Percentiles rank a stretch among this genome's conserved stretches.
phyloP scores from a whole-genome alignment of 208 protist species.

The Leishmania tarentolae region DNA sequence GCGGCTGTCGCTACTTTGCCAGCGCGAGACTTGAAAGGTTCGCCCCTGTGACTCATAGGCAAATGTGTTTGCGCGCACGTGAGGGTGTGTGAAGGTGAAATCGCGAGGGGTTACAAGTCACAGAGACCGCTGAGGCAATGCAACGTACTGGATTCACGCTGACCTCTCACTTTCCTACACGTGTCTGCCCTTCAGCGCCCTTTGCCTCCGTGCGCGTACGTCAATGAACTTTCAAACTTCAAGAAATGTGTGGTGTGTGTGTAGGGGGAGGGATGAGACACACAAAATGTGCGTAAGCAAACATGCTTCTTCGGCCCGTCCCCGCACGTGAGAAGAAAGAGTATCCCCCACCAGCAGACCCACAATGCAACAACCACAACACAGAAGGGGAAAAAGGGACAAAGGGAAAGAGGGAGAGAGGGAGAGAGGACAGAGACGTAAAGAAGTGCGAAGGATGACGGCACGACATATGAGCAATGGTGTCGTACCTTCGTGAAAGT shows the following conservation, averaged over 20 bases:
- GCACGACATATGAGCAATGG: neutral
- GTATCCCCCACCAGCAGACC: neutral
- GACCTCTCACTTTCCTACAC: neutral
- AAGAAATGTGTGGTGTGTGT: neutral
- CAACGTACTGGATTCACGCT: neutral
- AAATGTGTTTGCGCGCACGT: neutral
- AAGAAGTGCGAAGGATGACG: neutral
- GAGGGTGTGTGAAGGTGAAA: neutral
- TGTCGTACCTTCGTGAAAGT: neutral
- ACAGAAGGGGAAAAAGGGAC: neutral
- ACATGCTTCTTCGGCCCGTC: neutral
- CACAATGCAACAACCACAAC: neutral
- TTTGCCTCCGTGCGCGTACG: neutral
- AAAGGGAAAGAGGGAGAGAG: neutral
- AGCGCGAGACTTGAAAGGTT: conserved; percentile 3
- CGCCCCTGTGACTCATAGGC: neutral
- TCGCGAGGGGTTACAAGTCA: neutral
- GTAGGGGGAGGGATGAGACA: neutral
- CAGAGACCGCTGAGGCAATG: neutral
- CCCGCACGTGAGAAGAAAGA: neutral
- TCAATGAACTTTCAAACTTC: too few species aligned
- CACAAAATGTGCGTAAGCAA: neutral
- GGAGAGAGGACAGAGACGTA: neutral
- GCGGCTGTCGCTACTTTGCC: neutral
- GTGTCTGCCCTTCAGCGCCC: neutral